Evolutionary conservation across 805 yeast genomes (phyloP).

Genomic region (Myxozyma geophila): DNA sequence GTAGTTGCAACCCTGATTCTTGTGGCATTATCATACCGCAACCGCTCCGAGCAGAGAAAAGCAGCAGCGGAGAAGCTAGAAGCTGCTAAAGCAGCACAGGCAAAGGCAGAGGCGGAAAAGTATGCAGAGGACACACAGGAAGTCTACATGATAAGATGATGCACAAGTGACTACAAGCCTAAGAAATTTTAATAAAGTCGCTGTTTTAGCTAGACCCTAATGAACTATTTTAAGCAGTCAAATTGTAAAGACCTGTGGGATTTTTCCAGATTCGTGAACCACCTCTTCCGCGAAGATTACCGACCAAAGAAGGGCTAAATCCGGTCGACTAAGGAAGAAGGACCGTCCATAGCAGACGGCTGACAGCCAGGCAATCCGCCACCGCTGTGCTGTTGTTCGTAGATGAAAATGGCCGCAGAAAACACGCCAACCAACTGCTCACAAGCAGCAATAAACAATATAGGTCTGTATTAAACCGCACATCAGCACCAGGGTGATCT

Average conservation of each 20-base stretch:
- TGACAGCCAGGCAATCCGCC: too few species aligned
- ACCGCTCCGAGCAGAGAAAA: slow-evolving; percentile 17
- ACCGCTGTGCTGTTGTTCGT: too few species aligned
- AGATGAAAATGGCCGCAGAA: too few species aligned
- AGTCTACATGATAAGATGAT: slow-evolving; percentile 5
- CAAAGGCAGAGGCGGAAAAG: slow-evolving; percentile 9
- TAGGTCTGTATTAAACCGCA: background rate
- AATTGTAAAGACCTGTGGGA: too few species aligned
- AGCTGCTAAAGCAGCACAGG: slow-evolving; percentile 7
- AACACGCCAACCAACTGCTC: background rate
- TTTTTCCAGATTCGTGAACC: too few species aligned
- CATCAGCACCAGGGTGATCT: background rate
- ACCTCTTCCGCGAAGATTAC: too few species aligned
- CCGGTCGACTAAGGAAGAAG: too few species aligned
- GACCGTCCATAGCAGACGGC: too few species aligned
- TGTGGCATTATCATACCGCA: slow-evolving; percentile 23
- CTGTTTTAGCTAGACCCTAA: too few species aligned
- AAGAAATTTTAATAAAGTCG: background rate
- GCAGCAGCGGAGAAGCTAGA: slow-evolving; percentile 8
- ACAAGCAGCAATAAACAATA: background rate
- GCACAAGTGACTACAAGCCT: background rate
- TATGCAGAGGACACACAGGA: slow-evolving; percentile 8
- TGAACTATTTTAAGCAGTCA: too few species aligned
- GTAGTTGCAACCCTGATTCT: slow-evolving; percentile 29
- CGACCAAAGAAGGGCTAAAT: too few species aligned